Evolutionary conservation across 2,329 filamentous ascomycete species (phyloP).

Genomic region (Monosporascus sp.): DNA sequence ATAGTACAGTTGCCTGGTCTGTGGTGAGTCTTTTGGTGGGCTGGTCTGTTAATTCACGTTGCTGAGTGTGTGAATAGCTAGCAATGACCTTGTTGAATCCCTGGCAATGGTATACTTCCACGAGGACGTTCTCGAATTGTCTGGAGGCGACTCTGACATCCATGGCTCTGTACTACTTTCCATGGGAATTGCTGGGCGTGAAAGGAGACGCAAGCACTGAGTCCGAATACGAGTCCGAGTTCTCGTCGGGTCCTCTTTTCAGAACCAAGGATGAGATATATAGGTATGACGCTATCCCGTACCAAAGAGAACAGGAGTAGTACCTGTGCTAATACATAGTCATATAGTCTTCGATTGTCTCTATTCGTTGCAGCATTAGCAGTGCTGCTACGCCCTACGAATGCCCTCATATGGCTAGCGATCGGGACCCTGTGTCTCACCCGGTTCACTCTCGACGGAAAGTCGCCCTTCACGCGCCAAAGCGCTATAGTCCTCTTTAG

Average conservation of each 20-base stretch:
- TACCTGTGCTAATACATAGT: constrained; percentile 6
- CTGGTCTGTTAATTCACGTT: neutral
- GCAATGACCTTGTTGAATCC: constrained; percentile 69
- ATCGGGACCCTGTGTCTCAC: constrained; percentile 52
- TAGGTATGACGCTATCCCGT: constrained; percentile 17
- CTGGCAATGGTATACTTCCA: constrained; percentile 96
- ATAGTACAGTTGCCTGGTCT: constrained; percentile 59
- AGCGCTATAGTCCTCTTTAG: constrained; percentile 49
- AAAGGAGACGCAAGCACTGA: constrained; percentile 34
- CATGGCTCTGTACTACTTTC: constrained; percentile 75
- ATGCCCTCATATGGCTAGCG: constrained; percentile 75
- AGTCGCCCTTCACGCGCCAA: constrained; percentile 37
- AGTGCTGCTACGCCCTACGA: constrained; percentile 83
- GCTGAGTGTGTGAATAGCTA: constrained; percentile 43
- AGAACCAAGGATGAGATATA: constrained; percentile 24
- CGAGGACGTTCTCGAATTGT: constrained; percentile 89
- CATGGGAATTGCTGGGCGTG: constrained; percentile 64
- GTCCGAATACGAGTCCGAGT: constrained; percentile 32
- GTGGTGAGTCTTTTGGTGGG: constrained; percentile 50
- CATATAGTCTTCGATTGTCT: constrained; percentile 51
- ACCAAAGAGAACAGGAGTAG: constrained; percentile 8
- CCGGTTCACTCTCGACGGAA: constrained; percentile 32
- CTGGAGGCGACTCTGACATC: constrained; percentile 85
- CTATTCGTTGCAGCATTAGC: constrained; percentile 74
- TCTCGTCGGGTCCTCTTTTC: constrained; percentile 21